Percentiles rank a stretch among this genome's conserved stretches.
Evolutionary conservation across 257 asterid species (phyloP).

Genomic region (Lycium barbarum): DNA sequence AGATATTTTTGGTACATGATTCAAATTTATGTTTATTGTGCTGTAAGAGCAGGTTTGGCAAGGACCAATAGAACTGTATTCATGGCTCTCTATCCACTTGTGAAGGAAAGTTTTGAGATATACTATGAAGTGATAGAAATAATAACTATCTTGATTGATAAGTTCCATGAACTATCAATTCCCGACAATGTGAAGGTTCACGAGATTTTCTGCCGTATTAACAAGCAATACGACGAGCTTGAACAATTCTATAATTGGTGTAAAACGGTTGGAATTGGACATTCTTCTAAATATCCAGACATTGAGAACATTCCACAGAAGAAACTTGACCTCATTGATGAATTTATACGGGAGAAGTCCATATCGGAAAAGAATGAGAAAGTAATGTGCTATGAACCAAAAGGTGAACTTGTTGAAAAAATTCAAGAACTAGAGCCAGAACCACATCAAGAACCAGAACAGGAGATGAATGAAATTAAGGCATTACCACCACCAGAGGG

Average conservation of each 20-base stretch:
- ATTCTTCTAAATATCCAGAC: constrained; percentile 81
- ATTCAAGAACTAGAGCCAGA: not conserved
- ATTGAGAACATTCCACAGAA: constrained; percentile 74
- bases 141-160: constrained; percentile 65
- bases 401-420: constrained; percentile 30
- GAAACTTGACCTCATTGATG: constrained; percentile 87
- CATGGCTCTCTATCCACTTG: constrained; percentile 77
- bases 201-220: constrained; percentile 68
- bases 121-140: constrained; percentile 71
- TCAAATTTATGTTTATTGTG: not conserved
- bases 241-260: constrained; percentile 76
- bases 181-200: constrained; percentile 71
- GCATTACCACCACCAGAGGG: constrained; percentile 83
- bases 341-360: constrained; percentile 69
- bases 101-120: constrained; percentile 79
- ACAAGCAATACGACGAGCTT: constrained; percentile 85
- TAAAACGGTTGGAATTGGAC: constrained; percentile 66
- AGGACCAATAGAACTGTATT: constrained; percentile 63
- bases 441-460: constrained; percentile 47
- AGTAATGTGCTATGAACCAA: constrained; percentile 35
- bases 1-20: constrained; percentile 8
- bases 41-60: constrained; percentile 58
- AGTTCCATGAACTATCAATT: constrained; percentile 77
- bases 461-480: constrained; percentile 64
- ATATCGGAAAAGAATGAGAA: constrained; percentile 37